Base-by-base conservation (phyloP, 1,284 basidiomycete species). In the Coniferiporia sulphurascens region DNA sequence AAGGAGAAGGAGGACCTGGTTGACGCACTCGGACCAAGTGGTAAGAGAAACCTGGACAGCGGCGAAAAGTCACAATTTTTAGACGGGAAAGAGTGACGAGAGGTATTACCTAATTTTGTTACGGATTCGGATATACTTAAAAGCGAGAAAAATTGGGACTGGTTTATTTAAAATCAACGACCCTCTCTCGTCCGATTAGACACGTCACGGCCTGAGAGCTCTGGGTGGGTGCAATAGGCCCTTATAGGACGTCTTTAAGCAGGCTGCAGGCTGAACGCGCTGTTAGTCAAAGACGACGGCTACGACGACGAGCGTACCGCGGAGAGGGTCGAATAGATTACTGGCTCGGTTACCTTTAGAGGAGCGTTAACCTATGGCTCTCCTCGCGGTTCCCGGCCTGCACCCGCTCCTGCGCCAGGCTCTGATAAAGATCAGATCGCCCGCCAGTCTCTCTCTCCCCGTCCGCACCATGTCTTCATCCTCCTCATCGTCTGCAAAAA, bases 401-500 rank as follows among this genome's bases (percentile, higher is more conserved):
- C 57, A 34, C 13, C 38, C 38, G 58, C 52, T 36, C 38, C 46
- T 45, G 34, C 34, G 19, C 15, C 32, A 35, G 51, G 32, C 19
- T 45, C 44, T 48, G 50, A 57, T 59, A 38, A 35, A 35, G 38
- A 41, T 41, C 38, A 41, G 38, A 10, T 41, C 15, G 9, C 32
- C 53, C 58, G 21, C 41, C 45, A 51, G 38, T 15, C 15, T 10
- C 38, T 51, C 32, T 48, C 56, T 48, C 21, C 51, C 61, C 27
- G 43, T 51, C 68, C 71, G 72, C 72, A 73, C 76, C 72, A 72
- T 68, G 68, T 66, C 69, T 70, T 71, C n/a, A 67, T 66, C 74
- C 74, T 73, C 67, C 76, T 75, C 66, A 73, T 5, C 74, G 41
- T 65, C 63, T 49, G 78, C 82, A 32, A 78, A 81, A 67, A 72